A percentile compares a stretch with the other conserved stretches of the same genome.
phyloP scores from a whole-genome alignment of 495 filamentous ascomycete genomes.

The Penicillium flavigenum region DNA sequence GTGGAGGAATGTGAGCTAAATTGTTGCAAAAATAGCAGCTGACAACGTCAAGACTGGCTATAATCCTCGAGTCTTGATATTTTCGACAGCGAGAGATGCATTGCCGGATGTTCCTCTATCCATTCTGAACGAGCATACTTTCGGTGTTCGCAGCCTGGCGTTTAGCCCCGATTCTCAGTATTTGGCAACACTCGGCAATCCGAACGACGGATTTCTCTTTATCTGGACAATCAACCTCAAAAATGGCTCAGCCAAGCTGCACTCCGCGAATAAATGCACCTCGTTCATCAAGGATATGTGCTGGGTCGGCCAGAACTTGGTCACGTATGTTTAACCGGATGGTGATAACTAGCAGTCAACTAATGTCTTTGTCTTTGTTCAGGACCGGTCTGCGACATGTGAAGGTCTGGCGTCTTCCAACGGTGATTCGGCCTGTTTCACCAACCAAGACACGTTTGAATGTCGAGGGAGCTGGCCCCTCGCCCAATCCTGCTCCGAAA shows the following conservation, averaged over 20 bases:
- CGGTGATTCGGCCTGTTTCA: constrained; percentile 43
- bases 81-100: constrained; percentile 70
- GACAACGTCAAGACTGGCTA: constrained; percentile 68
- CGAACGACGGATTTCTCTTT: constrained; percentile 92
- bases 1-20: constrained; percentile 12
- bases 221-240: constrained; percentile 82
- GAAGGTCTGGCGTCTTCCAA: constrained; percentile 88
- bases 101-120: constrained; percentile 80
- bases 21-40: constrained; percentile 19
- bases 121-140: constrained; percentile 84
- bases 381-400: constrained; percentile 86
- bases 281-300: constrained; percentile 76
- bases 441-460: constrained; percentile 50
- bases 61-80: constrained; percentile 86
- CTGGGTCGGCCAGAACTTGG: constrained; percentile 74
- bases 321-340: constrained; percentile 53
- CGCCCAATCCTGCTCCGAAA: constrained; percentile 49
- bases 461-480: constrained; percentile 38
- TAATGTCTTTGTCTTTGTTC: constrained; percentile 12
- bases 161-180: constrained; percentile 87
- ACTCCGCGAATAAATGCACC: constrained; percentile 93
- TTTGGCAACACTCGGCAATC: constrained; percentile 80
- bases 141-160: constrained; percentile 81
- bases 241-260: constrained; percentile 80
- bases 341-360: background rate